Conservation (phyloP, 805 yeast species). For the Metschnikowia drakensbergensis region DNA sequence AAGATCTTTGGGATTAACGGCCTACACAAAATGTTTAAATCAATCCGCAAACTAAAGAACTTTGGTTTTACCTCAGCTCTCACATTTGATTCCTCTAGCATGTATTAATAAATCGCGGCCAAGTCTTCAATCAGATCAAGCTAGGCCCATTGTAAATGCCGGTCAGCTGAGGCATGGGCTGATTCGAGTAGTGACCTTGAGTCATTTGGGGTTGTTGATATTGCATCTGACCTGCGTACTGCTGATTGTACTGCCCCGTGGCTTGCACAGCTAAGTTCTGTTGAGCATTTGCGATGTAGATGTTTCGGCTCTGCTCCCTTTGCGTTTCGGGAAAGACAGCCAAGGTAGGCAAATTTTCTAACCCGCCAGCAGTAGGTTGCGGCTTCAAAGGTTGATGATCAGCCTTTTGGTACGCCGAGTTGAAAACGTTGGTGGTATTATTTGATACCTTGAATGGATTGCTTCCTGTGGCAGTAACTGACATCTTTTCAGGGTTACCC, state of each 20-base stretch:
- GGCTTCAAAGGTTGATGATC: slow-evolving; percentile 31
- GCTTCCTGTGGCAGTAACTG: slow-evolving; percentile 47
- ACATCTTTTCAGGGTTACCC: slow-evolving; percentile 13
- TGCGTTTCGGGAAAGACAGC: slow-evolving; percentile 64
- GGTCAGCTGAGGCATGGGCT: slow-evolving; percentile 4
- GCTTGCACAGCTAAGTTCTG: slow-evolving; percentile 20
- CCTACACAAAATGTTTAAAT: neutral
- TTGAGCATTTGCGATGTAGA: slow-evolving; percentile 34
- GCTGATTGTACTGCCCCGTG: slow-evolving; percentile 12
- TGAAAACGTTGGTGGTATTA: slow-evolving; percentile 32
- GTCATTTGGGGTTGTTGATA: slow-evolving; percentile 3
- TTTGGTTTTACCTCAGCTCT: neutral
- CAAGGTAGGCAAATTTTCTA: slow-evolving; percentile 60
- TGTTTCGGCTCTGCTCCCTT: slow-evolving; percentile 37
- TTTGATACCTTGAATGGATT: slow-evolving; percentile 56
- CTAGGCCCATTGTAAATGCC: slow-evolving; percentile 23
- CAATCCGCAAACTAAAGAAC: neutral
- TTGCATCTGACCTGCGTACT: slow-evolving; percentile 6
- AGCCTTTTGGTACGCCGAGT: slow-evolving; percentile 19
- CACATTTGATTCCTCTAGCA: neutral
- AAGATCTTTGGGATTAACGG: slow-evolving; percentile 33
- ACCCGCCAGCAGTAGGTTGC: slow-evolving; percentile 71
- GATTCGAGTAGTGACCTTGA: slow-evolving; percentile 1
- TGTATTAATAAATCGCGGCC: neutral
- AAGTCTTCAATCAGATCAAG: slow-evolving; percentile 15